Percentiles rank a stretch among this genome's conserved stretches.
These are phyloP conservation scores for Calonectria naviculata DNA, from an alignment of 2,329 filamentous ascomycete species.

Conservation along the genomic window DNA sequence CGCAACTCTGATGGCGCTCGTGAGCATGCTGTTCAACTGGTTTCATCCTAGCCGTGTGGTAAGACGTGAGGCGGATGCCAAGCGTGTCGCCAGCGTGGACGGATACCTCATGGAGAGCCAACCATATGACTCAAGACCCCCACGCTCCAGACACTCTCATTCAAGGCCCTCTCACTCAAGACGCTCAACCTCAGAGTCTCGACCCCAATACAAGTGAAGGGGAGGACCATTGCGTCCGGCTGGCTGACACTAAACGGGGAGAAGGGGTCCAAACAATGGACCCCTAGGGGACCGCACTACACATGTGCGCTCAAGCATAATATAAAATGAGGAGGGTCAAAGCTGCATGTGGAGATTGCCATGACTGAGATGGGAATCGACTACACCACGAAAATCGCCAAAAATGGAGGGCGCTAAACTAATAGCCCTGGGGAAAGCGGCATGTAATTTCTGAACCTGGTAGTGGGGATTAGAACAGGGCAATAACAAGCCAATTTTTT, in stretches of 20 bases:
- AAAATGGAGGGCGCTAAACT: constrained; percentile 2
- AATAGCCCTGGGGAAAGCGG: constrained; percentile 1
- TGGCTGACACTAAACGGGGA: not conserved
- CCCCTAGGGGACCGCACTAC: not conserved
- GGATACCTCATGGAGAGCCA: constrained; percentile 40
- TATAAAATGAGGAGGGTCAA: not conserved
- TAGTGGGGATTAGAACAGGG: not conserved
- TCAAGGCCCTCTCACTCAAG: constrained; percentile 7
- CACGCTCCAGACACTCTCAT: constrained; percentile 11
- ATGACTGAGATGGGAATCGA: not conserved
- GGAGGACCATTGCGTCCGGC: not conserved
- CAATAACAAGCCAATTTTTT: not conserved
- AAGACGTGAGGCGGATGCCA: constrained; percentile 28
- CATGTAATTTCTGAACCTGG: constrained; percentile 11
- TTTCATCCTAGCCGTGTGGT: constrained; percentile 43
- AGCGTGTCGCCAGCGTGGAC: constrained; percentile 36
- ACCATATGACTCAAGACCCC: constrained; percentile 14
- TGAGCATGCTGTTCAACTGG: constrained; percentile 39
- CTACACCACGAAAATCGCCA: not conserved
- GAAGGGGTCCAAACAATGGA: not conserved
- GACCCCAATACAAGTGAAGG: constrained; percentile 19
- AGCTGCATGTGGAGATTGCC: constrained; percentile 8
- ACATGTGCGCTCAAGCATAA: not conserved
- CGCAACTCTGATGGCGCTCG: constrained; percentile 47
- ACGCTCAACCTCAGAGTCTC: not conserved